phyloP scores from a whole-genome alignment of 371 early-diverging fungal species.

The Syncephalastrum monosporum region DNA sequence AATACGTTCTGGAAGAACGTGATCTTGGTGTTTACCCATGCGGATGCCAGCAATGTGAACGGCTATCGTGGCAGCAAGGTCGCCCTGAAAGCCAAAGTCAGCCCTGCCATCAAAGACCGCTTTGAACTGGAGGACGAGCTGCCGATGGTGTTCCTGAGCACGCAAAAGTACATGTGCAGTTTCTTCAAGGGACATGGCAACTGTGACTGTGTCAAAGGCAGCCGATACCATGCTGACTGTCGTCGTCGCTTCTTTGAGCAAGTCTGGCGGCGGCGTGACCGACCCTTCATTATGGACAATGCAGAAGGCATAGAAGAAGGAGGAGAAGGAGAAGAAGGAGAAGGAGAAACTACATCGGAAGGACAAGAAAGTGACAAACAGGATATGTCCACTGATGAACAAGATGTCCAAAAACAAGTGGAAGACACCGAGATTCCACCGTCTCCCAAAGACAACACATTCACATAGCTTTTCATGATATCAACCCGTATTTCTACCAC shows the following conservation, averaged over 20 bases:
- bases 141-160: conserved; percentile 45
- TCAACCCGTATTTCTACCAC: too few species aligned
- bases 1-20: conserved; percentile 37
- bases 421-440: too few species aligned
- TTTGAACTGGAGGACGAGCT: conserved; percentile 23
- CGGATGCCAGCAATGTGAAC: conserved; percentile 19
- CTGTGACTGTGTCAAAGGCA: conserved; percentile 40
- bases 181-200: conserved; percentile 35
- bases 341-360: conserved; percentile 3
- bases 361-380: conserved; percentile 4
- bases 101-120: conserved; percentile 18
- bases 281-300: conserved; percentile 40
- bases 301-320: conserved; percentile 52
- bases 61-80: conserved; percentile 30
- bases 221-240: conserved; percentile 36
- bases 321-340: conserved; percentile 20
- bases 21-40: conserved; percentile 43
- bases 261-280: conserved; percentile 25
- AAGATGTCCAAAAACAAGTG: too few species aligned
- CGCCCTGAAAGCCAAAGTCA: conserved; percentile 26
- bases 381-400: too few species aligned
- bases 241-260: conserved; percentile 39
- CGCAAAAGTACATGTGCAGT: conserved; percentile 33
- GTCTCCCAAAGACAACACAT: too few species aligned
- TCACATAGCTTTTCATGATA: too few species aligned